These are phyloP conservation scores for Diplodia intermedia DNA, from an alignment of 2,329 filamentous ascomycete genomes.

Conservation along the genomic window DNA sequence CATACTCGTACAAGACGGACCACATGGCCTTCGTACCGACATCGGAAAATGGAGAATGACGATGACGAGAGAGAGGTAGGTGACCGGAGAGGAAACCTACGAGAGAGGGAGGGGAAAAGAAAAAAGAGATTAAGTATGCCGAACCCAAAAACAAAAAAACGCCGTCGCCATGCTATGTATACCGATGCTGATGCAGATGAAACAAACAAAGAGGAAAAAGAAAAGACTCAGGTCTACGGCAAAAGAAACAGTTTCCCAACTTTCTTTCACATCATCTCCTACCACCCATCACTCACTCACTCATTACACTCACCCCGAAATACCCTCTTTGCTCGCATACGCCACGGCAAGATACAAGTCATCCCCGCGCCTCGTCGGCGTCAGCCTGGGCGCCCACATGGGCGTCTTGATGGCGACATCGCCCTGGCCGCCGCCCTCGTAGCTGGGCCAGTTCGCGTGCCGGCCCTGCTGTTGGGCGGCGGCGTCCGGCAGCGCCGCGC, in stretches of 20 bases:
- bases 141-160: background rate
- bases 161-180: conserved; percentile 20
- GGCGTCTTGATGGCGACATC: conserved; percentile 45
- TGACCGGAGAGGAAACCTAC: background rate
- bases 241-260: background rate
- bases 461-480: no score
- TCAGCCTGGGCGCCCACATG: conserved; percentile 68
- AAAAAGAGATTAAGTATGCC: background rate
- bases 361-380: conserved; percentile 70
- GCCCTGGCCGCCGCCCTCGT: background rate
- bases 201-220: background rate
- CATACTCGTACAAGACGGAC: background rate
- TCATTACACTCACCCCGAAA: background rate
- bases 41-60: background rate
- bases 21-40: background rate
- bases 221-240: background rate
- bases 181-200: conserved; percentile 1
- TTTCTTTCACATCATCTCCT: background rate
- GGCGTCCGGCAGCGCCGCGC: conserved; percentile 3
- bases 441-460: background rate
- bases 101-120: background rate
- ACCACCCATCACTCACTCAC: background rate
- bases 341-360: conserved; percentile 64
- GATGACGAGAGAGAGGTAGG: background rate
- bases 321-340: conserved; percentile 34